These are phyloP conservation scores for Ophiostoma triangulosporum DNA, from an alignment of 2,329 filamentous ascomycete species.

Conservation along the genomic window DNA sequence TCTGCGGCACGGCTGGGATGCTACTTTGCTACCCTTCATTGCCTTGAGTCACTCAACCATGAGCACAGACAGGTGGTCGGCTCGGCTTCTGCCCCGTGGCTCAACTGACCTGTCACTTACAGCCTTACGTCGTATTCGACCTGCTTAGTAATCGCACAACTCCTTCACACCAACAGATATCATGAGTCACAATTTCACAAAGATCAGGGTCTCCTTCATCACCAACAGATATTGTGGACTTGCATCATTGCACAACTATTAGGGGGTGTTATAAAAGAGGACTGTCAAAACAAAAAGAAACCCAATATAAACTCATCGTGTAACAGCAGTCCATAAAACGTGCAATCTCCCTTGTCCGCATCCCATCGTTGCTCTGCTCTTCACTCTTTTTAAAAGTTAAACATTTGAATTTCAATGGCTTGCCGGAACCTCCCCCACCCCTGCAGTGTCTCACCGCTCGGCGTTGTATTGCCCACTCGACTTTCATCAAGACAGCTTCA, in stretches of 20 bases:
- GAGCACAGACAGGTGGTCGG: not conserved
- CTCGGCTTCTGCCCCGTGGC: not conserved
- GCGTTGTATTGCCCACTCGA: not conserved
- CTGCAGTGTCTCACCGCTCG: not conserved
- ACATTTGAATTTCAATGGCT: not conserved
- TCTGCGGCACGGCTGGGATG: too few species aligned
- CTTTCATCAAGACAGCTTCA: not conserved
- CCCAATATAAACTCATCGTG: constrained; percentile 1
- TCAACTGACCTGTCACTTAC: not conserved
- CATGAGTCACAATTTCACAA: too few species aligned
- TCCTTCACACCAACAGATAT: too few species aligned
- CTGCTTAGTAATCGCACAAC: not conserved
- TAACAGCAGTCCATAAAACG: not conserved
- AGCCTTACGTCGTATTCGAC: not conserved
- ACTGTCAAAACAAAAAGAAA: constrained; percentile 7
- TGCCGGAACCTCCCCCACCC: not conserved
- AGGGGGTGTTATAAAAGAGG: constrained; percentile 2
- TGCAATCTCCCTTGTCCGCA: not conserved
- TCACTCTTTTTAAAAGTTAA: not conserved
- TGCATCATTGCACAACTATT: constrained; percentile 4
- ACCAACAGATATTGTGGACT: not conserved
- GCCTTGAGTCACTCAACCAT: too few species aligned
- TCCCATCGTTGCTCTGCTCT: not conserved
- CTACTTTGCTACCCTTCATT: too few species aligned
- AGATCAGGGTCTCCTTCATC: too few species aligned